phyloP scores from a whole-genome alignment of 2,329 filamentous ascomycete species.

The Colletotrichum spaethianum region DNA sequence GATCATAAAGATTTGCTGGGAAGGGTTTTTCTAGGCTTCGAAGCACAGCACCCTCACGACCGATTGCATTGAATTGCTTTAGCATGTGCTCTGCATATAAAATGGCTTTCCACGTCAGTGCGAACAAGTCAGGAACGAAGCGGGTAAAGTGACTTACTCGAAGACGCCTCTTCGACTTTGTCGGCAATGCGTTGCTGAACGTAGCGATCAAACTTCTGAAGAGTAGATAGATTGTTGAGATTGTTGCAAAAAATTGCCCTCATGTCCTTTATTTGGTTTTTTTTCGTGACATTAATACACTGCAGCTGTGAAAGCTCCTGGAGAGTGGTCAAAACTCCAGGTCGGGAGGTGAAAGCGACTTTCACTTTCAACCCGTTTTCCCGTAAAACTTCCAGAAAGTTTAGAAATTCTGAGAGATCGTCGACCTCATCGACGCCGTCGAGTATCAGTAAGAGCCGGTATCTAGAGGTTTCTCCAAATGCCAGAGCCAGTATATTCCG shows the following conservation, averaged over 20 bases:
- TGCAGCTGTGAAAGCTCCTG: conserved; percentile 25
- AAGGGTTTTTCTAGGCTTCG: conserved; percentile 46
- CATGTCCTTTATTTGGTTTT: conserved; percentile 49
- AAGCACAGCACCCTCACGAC: conserved; percentile 51
- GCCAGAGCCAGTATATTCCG: conserved; percentile 45
- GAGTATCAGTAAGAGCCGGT: conserved; percentile 47
- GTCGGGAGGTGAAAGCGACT: conserved; percentile 46
- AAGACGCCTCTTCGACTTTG: conserved; percentile 48
- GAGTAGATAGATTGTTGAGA: conserved; percentile 44
- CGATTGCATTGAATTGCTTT: conserved; percentile 47
- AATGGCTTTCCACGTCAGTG: conserved; percentile 46
- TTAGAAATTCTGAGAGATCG: conserved; percentile 39
- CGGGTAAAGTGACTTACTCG: conserved; percentile 46
- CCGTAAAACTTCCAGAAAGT: conserved; percentile 46
- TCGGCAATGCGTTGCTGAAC: conserved; percentile 49
- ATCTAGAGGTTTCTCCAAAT: conserved; percentile 44
- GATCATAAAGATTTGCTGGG: conserved; percentile 44
- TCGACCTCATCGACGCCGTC: conserved; percentile 52
- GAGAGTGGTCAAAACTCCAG: conserved; percentile 30
- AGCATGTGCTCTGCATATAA: conserved; percentile 55
- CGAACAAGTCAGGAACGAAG: neutral
- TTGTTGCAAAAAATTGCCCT: conserved; percentile 47
- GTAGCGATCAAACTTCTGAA: conserved; percentile 48
- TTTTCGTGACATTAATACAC: conserved; percentile 44
- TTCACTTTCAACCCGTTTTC: conserved; percentile 46